These are phyloP conservation scores for Neurospora sp. DNA, from an alignment of 495 filamentous ascomycete species.

Conservation along the genomic window DNA sequence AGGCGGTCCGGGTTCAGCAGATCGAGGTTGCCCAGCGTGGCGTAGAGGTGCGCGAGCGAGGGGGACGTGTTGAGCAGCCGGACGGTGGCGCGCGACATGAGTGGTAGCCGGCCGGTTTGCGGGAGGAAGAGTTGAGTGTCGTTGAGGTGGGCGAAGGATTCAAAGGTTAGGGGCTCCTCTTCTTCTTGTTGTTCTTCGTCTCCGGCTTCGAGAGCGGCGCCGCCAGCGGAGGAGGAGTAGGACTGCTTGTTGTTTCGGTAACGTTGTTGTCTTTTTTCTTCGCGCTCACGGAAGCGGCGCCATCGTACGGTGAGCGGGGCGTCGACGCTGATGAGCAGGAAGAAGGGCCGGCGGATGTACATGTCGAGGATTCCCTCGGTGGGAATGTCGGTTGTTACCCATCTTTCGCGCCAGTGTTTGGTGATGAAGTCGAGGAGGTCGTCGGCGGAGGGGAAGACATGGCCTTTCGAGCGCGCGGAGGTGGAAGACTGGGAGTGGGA, in stretches of 20 bases:
- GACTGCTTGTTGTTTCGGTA: conserved; percentile 69
- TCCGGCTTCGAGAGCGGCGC: conserved; percentile 40
- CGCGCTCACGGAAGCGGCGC: conserved; percentile 47
- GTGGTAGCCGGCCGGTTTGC: conserved; percentile 50
- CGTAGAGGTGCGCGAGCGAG: conserved; percentile 56
- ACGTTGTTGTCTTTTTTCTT: conserved; percentile 6
- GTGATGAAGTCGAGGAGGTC: conserved; percentile 76
- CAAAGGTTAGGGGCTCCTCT: conserved; percentile 44
- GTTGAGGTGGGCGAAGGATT: conserved; percentile 65
- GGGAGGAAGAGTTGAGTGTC: conserved; percentile 70
- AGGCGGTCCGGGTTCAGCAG: conserved; percentile 69
- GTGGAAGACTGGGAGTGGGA: conserved; percentile 3
- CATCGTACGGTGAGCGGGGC: conserved; percentile 77
- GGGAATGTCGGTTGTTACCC: conserved; percentile 75
- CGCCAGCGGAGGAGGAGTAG: conserved; percentile 48
- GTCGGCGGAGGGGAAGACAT: conserved; percentile 47
- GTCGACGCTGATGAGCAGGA: conserved; percentile 84
- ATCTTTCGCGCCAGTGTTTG: conserved; percentile 67
- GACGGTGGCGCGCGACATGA: conserved; percentile 71
- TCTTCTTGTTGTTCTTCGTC: not conserved
- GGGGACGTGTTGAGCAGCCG: conserved; percentile 76
- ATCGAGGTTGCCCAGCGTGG: conserved; percentile 56
- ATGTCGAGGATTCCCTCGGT: conserved; percentile 57
- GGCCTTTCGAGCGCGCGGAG: conserved; percentile 8
- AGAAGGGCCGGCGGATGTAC: conserved; percentile 74